phyloP scores from a whole-genome alignment of 2,329 filamentous ascomycete species.

The Paramyrothecium sp. region DNA sequence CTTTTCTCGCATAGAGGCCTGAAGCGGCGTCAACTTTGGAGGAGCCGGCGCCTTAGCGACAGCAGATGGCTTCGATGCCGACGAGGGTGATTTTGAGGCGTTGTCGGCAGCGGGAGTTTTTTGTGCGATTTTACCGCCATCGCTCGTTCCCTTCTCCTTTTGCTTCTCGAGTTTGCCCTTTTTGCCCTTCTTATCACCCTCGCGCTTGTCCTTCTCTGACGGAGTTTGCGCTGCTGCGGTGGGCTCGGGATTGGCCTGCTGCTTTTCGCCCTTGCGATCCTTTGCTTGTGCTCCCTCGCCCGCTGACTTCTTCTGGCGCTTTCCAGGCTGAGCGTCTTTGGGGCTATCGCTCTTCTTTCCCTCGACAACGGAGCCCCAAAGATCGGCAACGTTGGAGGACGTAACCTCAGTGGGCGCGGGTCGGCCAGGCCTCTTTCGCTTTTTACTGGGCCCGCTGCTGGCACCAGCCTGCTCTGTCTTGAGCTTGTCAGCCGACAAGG shows the following conservation, averaged over 20 bases:
- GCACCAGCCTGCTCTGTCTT: constrained; percentile 58
- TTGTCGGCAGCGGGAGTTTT: constrained; percentile 5
- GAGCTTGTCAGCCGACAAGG: constrained; percentile 68
- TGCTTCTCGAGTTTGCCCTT: constrained; percentile 32
- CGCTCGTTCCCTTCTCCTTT: constrained; percentile 20
- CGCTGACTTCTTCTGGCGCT: constrained; percentile 28
- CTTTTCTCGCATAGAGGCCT: constrained; percentile 92
- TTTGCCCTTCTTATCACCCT: constrained; percentile 29
- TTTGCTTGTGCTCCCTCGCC: constrained; percentile 25
- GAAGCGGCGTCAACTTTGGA: constrained; percentile 81
- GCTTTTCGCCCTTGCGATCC: constrained; percentile 21
- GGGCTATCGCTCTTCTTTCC: constrained; percentile 45
- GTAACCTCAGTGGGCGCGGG: constrained; percentile 49
- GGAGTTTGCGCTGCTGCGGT: not conserved
- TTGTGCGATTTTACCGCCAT: no score
- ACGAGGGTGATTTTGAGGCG: constrained; percentile 6
- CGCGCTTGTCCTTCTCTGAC: not conserved
- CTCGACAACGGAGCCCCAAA: constrained; percentile 81
- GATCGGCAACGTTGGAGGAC: constrained; percentile 67
- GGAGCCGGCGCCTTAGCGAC: constrained; percentile 27
- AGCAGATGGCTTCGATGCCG: constrained; percentile 11
- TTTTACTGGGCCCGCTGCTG: constrained; percentile 40
- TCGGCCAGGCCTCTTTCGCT: constrained; percentile 48
- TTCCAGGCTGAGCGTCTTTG: constrained; percentile 25
- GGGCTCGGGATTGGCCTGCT: not conserved